phyloP scores from a whole-genome alignment of 306 rosid genomes.

The Gynostemma pentaphyllum region DNA sequence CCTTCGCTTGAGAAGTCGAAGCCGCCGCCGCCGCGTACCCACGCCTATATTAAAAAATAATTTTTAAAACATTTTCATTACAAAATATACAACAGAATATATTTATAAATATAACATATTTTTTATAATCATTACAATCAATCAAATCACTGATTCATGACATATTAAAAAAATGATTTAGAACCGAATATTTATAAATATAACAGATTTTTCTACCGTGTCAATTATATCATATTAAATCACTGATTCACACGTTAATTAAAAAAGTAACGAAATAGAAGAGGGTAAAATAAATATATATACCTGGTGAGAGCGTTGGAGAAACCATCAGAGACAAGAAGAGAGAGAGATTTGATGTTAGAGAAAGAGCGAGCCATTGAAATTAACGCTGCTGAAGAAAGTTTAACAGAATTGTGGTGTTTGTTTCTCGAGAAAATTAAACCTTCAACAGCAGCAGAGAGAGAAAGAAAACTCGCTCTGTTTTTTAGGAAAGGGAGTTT shows the following conservation, averaged over 20 bases:
- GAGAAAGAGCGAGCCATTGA: slow-evolving; percentile 78
- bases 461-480: background rate
- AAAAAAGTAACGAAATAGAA: background rate
- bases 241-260: no score
- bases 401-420: background rate
- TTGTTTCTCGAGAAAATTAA: slow-evolving; percentile 8
- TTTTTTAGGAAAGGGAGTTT: background rate
- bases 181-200: no score
- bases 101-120: no score
- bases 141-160: no score
- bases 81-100: no score
- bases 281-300: background rate
- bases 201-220: no score
- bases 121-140: no score
- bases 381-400: slow-evolving; percentile 1
- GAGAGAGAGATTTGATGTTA: slow-evolving; percentile 41
- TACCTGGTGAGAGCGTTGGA: slow-evolving; percentile 47
- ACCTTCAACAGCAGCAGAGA: slow-evolving; percentile 6
- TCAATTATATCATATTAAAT: no score
- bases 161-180: no score
- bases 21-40: slow-evolving; percentile 49
- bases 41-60: slow-evolving; percentile 39
- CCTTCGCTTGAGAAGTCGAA: slow-evolving; percentile 26
- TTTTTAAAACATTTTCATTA: no score
- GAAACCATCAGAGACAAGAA: slow-evolving; percentile 33